These are phyloP conservation scores for Trypanosoma melophagium DNA, from an alignment of 208 protist species.

Conservation along the genomic window DNA sequence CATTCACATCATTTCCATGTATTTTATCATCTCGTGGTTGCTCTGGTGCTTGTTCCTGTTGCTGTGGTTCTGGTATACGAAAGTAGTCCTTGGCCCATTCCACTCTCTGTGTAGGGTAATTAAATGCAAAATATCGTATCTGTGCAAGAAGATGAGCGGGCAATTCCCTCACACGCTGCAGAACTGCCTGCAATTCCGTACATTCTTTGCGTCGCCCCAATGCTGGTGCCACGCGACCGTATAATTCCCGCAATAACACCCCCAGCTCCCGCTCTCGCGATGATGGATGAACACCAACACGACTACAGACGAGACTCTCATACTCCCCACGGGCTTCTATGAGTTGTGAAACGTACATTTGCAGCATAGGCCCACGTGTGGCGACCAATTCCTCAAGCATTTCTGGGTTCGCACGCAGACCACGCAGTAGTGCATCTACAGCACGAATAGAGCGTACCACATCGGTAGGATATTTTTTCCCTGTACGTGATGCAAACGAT, in stretches of 20 bases:
- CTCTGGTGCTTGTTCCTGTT: not conserved
- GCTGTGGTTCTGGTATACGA: not conserved
- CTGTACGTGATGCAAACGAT: slow-evolving; percentile 4
- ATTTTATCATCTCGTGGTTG: not conserved
- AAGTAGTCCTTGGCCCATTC: slow-evolving; percentile 35
- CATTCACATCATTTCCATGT: slow-evolving; percentile 19
- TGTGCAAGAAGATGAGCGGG: slow-evolving; percentile 18
- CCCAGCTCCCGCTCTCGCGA: slow-evolving; percentile 7
- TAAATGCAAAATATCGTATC: slow-evolving; percentile 36
- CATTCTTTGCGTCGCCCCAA: slow-evolving; percentile 11
- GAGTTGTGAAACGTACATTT: slow-evolving; percentile 28
- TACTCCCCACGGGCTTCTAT: slow-evolving; percentile 28
- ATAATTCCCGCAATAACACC: slow-evolving; percentile 18
- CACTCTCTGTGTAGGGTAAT: slow-evolving; percentile 21
- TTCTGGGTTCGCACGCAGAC: slow-evolving; percentile 37
- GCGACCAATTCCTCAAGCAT: slow-evolving; percentile 33
- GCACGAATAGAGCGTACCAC: slow-evolving; percentile 14
- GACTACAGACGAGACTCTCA: slow-evolving; percentile 16
- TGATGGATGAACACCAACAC: slow-evolving; percentile 21
- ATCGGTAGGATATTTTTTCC: slow-evolving; percentile 8
- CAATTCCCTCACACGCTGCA: slow-evolving; percentile 29
- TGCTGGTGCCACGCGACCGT: slow-evolving; percentile 24
- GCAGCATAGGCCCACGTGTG: slow-evolving; percentile 20
- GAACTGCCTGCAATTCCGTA: slow-evolving; percentile 30
- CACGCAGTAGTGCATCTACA: slow-evolving; percentile 37